Base-by-base conservation (phyloP, 2,329 filamentous ascomycete species). In the Fusarium torulosum region DNA sequence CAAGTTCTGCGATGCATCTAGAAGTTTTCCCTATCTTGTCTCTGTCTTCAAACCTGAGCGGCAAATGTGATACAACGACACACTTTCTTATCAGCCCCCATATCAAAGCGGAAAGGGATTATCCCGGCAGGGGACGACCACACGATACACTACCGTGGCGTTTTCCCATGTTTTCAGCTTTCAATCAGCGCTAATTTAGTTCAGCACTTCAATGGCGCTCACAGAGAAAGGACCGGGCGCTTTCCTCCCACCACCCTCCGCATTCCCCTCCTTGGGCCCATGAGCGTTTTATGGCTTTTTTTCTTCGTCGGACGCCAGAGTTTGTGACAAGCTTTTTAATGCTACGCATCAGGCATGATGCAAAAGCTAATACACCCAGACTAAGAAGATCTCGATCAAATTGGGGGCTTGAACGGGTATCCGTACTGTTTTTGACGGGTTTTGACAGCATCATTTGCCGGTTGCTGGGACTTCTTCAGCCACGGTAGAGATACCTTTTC, bases 251-350 rank as follows among this genome's bases (percentile, higher is more conserved):
- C 25, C n/a, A 17, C 2, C 40, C 40, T 49, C 43, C 51, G 43
- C 43, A 54, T 23, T 43, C 13, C 29, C 21, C 15, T 20, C 20
- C 19, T 25, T 44, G n/a, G 33, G 15, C 25, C 38, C 58, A 37
- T 17, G 33, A 56, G 25, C 45, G 59, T 20, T 63, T 38, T 37
- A 44, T 15, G 40, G 29, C 14, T 46, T 19, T 25, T 42, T 37
- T 37, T 17, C 43, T 20, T 29, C 27, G 27, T 23, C 23, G 40
- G 14, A 21, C 19, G 13, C 21, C n/a, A 33, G 23, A 63, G 41
- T 59, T 38, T 6, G n/a, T 19, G 21, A 63, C 35, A 63, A 63
- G 59, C 29, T 45, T 63, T 19, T 51, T 42, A 0, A n/a, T 7
- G 14, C 23, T 21, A 44, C 42, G 60, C 52, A 63, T 52, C 29